Base-by-base conservation (phyloP, 2,329 filamentous ascomycete species). In the Trichoderma sp. region DNA sequence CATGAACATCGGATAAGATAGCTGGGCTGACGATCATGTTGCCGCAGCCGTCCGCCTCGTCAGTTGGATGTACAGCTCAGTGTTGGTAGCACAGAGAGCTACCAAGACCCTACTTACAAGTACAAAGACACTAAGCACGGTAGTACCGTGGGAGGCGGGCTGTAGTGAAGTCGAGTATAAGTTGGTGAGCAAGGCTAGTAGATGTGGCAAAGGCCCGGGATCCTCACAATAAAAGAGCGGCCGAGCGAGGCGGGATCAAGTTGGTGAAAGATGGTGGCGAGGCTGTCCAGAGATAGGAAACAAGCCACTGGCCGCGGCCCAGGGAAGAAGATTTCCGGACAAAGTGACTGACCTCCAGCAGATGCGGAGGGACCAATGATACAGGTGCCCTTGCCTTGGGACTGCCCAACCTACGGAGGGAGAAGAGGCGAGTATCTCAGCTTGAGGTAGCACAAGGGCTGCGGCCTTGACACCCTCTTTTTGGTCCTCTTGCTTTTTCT, bases 361-460 rank as follows among this genome's bases (percentile, higher is more conserved):
- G 47, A 51, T 70, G 73, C 43, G 58, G 47, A 60, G 67, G 67
- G 57, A 57, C 74, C 74, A 75, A 74, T 74, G 63, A 70, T 65
- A 69, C 53, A 6, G 32, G 43, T 53, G 57, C 67, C 73, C 67
- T 75, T 61, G 73, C 34, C 15, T 60, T 71, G 34, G 70, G 70
- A 72, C 74, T 24, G 72, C 36, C 36, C 71, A 71, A 43, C 70
- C 51, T 34, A 58, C 14, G 34, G 28, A 51, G 36, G 53, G 53
- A 53, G 36, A 58, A 56, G 57, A 72, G 70, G 64, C 57, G 60
- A 68, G 51, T 53, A 63, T 72, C 36, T 71, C 68, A 65, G 51
- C 66, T 72, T 61, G 70, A 70, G 47, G 71, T 73, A 36, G 58
- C 67, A 69, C 67, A 68, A 69, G 70, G 69, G 69, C 57, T 64